Evolutionary conservation across 140 eudicot species (phyloP).

Genomic region (Bidens hawaiensis): DNA sequence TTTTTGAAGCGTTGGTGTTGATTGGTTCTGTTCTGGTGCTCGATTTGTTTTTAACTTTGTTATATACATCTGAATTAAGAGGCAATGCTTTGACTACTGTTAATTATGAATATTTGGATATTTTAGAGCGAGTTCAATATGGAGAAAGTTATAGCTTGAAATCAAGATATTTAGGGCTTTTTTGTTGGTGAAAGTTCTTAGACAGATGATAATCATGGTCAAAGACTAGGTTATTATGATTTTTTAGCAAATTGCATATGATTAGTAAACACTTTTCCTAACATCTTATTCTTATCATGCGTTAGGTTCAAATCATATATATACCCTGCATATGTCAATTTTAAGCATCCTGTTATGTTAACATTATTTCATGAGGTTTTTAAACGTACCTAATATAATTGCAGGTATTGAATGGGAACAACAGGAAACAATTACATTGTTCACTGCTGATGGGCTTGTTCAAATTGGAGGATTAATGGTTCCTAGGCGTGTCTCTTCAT

Average conservation of each 20-base stretch:
- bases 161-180: neutral
- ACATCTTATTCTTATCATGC: neutral
- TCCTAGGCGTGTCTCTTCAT: slow-evolving; percentile 65
- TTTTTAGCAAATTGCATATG: neutral
- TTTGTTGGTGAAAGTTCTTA: neutral
- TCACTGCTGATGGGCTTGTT: slow-evolving; percentile 88
- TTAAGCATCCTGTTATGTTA: neutral
- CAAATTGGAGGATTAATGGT: slow-evolving; percentile 92
- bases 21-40: neutral
- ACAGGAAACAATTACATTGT: slow-evolving; percentile 77
- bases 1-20: neutral
- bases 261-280: neutral
- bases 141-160: neutral
- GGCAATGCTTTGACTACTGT: neutral
- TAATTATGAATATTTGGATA: neutral
- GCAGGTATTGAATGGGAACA: slow-evolving; percentile 83
- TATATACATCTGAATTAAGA: neutral
- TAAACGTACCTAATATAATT: neutral
- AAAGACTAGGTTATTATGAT: neutral
- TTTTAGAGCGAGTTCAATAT: no score
- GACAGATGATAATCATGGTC: neutral
- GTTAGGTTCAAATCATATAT: neutral
- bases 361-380: neutral
- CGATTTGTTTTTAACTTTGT: neutral
- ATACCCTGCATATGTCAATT: neutral